Percentiles rank a stretch among this genome's conserved stretches.
Evolutionary conservation across 2,329 filamentous ascomycete species (phyloP).

Genomic region (Podosphaera leucotricha): DNA sequence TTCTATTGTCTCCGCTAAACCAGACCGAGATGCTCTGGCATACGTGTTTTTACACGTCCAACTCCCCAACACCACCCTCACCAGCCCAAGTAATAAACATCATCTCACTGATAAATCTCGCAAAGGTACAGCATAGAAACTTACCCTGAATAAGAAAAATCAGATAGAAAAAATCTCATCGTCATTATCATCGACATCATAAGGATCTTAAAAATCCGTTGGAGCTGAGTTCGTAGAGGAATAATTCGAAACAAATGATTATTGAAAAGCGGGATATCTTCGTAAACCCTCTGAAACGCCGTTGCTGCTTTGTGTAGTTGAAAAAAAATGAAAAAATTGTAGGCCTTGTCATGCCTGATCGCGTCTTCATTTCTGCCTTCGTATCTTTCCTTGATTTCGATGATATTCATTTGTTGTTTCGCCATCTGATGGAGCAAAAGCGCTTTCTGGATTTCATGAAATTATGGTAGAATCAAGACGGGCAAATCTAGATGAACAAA

Average conservation of each 20-base stretch:
- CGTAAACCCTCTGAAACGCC: conserved; percentile 8
- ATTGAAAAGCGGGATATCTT: not conserved
- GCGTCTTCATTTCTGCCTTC: not conserved
- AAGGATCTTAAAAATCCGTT: not conserved
- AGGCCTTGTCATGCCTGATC: not conserved
- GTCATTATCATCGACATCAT: not conserved
- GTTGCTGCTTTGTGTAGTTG: conserved; percentile 4
- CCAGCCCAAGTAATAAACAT: not conserved
- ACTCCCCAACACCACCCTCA: not conserved
- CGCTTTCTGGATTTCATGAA: conserved; percentile 3
- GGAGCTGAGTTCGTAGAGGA: not conserved
- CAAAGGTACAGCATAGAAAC: not conserved
- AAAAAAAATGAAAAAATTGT: conserved; percentile 1
- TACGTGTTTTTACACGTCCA: not conserved
- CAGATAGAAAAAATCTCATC: not conserved
- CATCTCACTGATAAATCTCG: not conserved
- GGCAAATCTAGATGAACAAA: conserved; percentile 59
- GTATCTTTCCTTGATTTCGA: not conserved
- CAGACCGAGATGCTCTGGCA: not conserved
- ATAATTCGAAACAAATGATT: not conserved
- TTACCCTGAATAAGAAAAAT: not conserved
- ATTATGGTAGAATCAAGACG: too few species aligned
- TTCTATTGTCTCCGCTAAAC: not conserved
- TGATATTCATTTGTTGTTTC: too few species aligned
- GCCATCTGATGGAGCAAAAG: conserved; percentile 7